Percentiles rank a stretch among this genome's conserved stretches.
phyloP scores from a whole-genome alignment of 768 basidiomycete genomes.

The Boletus tylopilopsis region DNA sequence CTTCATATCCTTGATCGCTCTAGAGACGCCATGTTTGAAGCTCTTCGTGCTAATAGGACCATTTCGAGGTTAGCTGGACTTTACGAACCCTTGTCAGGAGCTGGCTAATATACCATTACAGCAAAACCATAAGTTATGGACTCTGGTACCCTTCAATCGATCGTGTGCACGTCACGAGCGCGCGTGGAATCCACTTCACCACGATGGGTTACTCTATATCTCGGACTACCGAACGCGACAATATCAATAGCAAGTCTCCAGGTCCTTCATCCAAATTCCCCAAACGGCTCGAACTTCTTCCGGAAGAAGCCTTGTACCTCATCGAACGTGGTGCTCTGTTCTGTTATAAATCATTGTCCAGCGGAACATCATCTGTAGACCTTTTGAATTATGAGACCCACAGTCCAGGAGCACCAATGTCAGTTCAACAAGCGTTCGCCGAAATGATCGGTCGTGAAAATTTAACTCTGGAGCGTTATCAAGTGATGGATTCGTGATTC shows the following conservation, averaged over 20 bases:
- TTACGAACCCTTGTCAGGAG: no score
- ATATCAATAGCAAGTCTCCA: slow-evolving; percentile 14
- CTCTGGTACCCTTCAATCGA: slow-evolving; percentile 70
- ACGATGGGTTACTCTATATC: slow-evolving; percentile 79
- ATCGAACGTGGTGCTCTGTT: slow-evolving; percentile 86
- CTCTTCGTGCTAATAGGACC: slow-evolving; percentile 67
- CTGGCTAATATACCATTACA: slow-evolving; percentile 26
- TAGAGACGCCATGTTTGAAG: slow-evolving; percentile 82
- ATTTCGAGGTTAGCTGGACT: slow-evolving; percentile 61
- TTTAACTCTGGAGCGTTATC: slow-evolving; percentile 81
- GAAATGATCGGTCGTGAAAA: slow-evolving; percentile 81
- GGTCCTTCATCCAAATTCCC: slow-evolving; percentile 37
- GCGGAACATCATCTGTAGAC: slow-evolving; percentile 19
- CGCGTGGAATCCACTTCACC: slow-evolving; percentile 80
- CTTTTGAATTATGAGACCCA: slow-evolving; percentile 30
- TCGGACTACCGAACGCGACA: slow-evolving; percentile 34
- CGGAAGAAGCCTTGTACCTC: slow-evolving; percentile 93
- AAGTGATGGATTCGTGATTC: slow-evolving; percentile 46
- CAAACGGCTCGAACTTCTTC: slow-evolving; percentile 80
- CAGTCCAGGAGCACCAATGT: slow-evolving; percentile 71
- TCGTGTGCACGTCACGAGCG: slow-evolving; percentile 63
- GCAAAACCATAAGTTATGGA: slow-evolving; percentile 77
- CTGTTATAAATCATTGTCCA: slow-evolving; percentile 62
- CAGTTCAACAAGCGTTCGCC: slow-evolving; percentile 83
- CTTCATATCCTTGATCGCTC: slow-evolving; percentile 76